These are phyloP conservation scores for Athelia sp. DNA, from an alignment of 1,284 basidiomycete genomes.

Conservation along the genomic window DNA sequence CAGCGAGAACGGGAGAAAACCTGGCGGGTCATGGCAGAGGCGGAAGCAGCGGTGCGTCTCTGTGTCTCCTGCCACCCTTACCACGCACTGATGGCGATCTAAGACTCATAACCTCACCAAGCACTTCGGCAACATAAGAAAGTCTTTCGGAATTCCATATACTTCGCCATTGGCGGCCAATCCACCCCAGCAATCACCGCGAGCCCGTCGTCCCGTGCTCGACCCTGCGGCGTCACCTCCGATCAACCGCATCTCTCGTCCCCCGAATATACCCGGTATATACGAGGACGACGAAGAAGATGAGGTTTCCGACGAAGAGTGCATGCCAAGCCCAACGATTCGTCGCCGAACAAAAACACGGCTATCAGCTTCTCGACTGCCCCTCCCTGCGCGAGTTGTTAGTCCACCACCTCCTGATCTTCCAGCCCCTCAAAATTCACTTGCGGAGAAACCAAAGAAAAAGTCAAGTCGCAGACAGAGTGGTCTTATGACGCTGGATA, in stretches of 20 bases:
- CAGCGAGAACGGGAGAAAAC: constrained; percentile 76
- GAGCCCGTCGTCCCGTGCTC: constrained; percentile 32
- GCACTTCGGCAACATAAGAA: constrained; percentile 60
- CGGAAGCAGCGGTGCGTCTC: constrained; percentile 65
- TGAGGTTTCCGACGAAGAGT: constrained; percentile 34
- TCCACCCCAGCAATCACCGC: constrained; percentile 41
- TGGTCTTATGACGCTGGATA: constrained; percentile 48
- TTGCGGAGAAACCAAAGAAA: constrained; percentile 27
- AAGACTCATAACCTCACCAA: constrained; percentile 62
- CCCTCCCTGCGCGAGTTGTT: constrained; percentile 35
- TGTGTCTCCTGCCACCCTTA: constrained; percentile 4
- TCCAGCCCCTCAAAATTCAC: constrained; percentile 13
- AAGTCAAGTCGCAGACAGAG: constrained; percentile 61
- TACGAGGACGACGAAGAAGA: constrained; percentile 57
- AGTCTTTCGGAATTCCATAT: constrained; percentile 46
- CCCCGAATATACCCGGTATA: constrained; percentile 63
- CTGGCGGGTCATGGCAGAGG: constrained; percentile 60
- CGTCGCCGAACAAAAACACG: constrained; percentile 37
- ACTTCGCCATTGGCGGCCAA: constrained; percentile 24
- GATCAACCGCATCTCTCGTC: constrained; percentile 53
- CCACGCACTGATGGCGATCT: neutral
- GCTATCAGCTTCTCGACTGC: constrained; percentile 36
- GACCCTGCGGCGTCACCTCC: constrained; percentile 43
- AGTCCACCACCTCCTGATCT: constrained; percentile 20
- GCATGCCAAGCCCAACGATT: constrained; percentile 28